Evolutionary conservation across 148 eudicot species (phyloP).

Genomic region (Dysphania ambrosioides): DNA sequence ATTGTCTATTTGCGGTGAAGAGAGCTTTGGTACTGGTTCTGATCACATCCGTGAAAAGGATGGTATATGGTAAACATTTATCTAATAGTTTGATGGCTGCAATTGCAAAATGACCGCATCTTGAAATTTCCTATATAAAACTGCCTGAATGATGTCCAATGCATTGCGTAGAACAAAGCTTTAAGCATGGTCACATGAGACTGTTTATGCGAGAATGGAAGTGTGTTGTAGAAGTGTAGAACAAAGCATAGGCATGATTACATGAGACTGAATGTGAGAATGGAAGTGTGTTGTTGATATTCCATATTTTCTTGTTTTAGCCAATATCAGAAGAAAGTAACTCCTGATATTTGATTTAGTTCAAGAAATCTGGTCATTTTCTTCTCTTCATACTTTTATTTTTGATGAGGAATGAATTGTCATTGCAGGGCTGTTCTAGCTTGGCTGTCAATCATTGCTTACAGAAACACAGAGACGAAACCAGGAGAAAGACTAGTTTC

Average conservation of each 20-base stretch:
- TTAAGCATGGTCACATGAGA: too few species aligned
- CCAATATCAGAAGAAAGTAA: background rate
- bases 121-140: background rate
- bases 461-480: conserved; percentile 66
- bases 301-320: background rate
- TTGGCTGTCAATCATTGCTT: conserved; percentile 91
- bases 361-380: background rate
- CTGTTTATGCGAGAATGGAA: too few species aligned
- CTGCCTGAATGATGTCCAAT: background rate
- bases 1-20: conserved; percentile 95
- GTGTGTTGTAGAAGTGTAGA: too few species aligned
- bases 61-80: conserved; percentile 83
- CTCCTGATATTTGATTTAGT: background rate
- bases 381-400: too few species aligned
- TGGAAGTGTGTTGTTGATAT: background rate
- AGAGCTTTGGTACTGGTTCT: conserved; percentile 98
- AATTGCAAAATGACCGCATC: background rate
- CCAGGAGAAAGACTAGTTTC: conserved; percentile 73
- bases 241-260: too few species aligned
- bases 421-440: conserved; percentile 92
- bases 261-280: background rate
- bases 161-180: too few species aligned
- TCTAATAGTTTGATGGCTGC: background rate
- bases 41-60: conserved; percentile 99
- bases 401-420: background rate